Evolutionary conservation across 768 basidiomycete species (phyloP).

Genomic region (Xanthoconium purpureum): DNA sequence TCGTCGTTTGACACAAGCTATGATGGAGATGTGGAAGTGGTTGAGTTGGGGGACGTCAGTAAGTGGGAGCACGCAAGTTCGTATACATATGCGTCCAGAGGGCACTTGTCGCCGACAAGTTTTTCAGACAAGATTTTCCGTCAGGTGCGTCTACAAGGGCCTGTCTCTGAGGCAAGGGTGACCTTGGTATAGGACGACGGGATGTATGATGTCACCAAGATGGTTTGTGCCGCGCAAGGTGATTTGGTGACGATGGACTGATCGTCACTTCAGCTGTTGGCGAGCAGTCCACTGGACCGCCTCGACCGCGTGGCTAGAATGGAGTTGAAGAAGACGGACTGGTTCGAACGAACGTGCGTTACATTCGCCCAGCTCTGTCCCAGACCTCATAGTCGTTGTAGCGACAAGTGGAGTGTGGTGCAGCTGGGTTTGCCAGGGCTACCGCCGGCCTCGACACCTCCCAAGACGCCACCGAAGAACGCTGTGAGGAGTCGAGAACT

Average conservation of each 20-base stretch:
- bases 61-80: conserved; percentile 15
- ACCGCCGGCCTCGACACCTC: conserved; percentile 4
- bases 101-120: neutral
- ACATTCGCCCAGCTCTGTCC: fast-evolving
- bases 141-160: conserved; percentile 12
- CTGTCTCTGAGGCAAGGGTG: neutral
- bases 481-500: neutral
- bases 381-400: neutral
- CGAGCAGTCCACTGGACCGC: conserved; percentile 28
- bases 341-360: conserved; percentile 29
- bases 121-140: conserved; percentile 1
- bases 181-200: conserved; percentile 13
- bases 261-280: conserved; percentile 16
- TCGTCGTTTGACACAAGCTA: conserved; percentile 12
- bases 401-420: conserved; percentile 30
- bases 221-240: conserved; percentile 18
- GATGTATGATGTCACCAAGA: conserved; percentile 21
- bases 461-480: conserved; percentile 6
- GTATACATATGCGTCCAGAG: conserved; percentile 12
- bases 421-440: conserved; percentile 20
- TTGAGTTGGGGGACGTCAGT: conserved; percentile 10
- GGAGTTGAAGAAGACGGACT: conserved; percentile 31
- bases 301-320: conserved; percentile 27
- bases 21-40: conserved; percentile 20
- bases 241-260: conserved; percentile 1